Evolutionary conservation across 2,329 filamentous ascomycete species (phyloP).

Genomic region (Venturiaceae sp.): DNA sequence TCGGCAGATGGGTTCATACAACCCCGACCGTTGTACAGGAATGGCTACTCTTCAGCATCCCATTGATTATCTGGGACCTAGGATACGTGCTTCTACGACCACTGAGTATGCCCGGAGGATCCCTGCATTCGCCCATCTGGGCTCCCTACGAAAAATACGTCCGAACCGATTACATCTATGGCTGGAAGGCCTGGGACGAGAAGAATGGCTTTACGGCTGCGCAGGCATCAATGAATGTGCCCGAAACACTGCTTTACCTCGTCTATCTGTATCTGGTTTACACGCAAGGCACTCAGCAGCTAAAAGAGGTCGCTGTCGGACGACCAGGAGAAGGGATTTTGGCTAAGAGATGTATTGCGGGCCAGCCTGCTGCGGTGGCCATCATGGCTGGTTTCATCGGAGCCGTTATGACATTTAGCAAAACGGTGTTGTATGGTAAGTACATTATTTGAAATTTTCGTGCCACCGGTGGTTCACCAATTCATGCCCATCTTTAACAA

Average conservation of each 20-base stretch:
- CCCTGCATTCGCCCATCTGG: slow-evolving; percentile 62
- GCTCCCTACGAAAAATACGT: slow-evolving; percentile 73
- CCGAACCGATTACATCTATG: slow-evolving; percentile 71
- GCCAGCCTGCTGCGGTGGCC: slow-evolving; percentile 42
- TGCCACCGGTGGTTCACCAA: no score
- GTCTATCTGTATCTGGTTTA: slow-evolving; percentile 39
- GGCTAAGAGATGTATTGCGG: slow-evolving; percentile 13
- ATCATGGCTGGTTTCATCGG: slow-evolving; percentile 50
- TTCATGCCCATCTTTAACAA: no score
- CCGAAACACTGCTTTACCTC: slow-evolving; percentile 58
- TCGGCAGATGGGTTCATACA: no score
- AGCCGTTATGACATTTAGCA: no score
- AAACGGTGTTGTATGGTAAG: no score
- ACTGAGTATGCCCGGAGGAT: slow-evolving; percentile 69
- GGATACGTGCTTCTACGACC: slow-evolving; percentile 69
- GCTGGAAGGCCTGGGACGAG: slow-evolving; percentile 59
- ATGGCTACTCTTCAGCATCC: slow-evolving; percentile 70
- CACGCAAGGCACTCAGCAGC: slow-evolving; percentile 23
- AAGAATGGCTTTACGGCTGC: slow-evolving; percentile 68
- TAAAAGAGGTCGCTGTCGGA: background rate
- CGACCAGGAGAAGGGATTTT: background rate
- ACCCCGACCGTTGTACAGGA: slow-evolving; percentile 40
- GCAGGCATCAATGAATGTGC: slow-evolving; percentile 57
- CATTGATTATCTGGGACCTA: slow-evolving; percentile 69
- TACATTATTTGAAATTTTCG: no score